phyloP scores from a whole-genome alignment of 805 yeast species.

The Nakazawaea siamensis region DNA sequence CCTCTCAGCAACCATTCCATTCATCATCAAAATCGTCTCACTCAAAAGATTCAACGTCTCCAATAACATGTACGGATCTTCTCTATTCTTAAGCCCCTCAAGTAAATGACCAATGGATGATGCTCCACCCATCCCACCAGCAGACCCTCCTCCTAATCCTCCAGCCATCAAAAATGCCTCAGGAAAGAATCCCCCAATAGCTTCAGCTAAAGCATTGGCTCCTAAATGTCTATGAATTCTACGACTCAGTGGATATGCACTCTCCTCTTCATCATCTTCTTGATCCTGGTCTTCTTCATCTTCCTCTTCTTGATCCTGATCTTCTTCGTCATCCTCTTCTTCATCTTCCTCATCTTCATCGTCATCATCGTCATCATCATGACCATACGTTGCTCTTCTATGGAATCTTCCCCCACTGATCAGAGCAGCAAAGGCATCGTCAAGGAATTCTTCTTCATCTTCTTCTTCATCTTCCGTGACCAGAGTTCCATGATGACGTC shows the following conservation, averaged over 20 bases:
- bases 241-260: too few species aligned
- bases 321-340: slow-evolving; percentile 15
- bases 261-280: too few species aligned
- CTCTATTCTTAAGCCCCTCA: slow-evolving; percentile 31
- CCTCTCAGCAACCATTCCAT: slow-evolving; percentile 52
- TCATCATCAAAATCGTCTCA: slow-evolving; percentile 61
- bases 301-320: slow-evolving; percentile 12
- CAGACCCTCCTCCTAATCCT: slow-evolving; percentile 14
- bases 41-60: slow-evolving; percentile 62
- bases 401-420: slow-evolving; percentile 8
- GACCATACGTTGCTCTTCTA: slow-evolving; percentile 7
- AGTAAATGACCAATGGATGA: slow-evolving; percentile 21
- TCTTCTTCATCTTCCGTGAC: slow-evolving; percentile 17
- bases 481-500: too few species aligned
- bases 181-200: slow-evolving; percentile 15
- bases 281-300: slow-evolving; percentile 11
- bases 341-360: slow-evolving; percentile 21
- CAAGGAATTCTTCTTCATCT: slow-evolving; percentile 15
- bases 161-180: slow-evolving; percentile 22
- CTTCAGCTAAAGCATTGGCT: slow-evolving; percentile 1
- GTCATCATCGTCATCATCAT: slow-evolving; percentile 13
- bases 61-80: slow-evolving; percentile 52
- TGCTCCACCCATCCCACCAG: slow-evolving; percentile 1
- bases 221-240: too few species aligned
- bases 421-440: too few species aligned